Evolutionary conservation across 164 flowering plant genomes (phyloP).

Genomic region (Dillenia suffruticosa): DNA sequence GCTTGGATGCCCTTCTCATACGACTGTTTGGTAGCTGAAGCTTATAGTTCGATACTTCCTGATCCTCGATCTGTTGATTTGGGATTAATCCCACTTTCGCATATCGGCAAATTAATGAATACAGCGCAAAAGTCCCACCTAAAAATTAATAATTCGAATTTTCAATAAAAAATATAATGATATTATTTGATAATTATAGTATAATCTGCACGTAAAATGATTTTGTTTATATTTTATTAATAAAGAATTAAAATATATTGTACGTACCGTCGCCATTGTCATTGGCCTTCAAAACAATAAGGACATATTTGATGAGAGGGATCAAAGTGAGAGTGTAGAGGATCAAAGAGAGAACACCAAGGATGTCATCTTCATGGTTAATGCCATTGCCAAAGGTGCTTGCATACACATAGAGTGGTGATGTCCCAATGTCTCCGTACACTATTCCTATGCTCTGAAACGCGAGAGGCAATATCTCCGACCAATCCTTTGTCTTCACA

Average conservation of each 20-base stretch:
- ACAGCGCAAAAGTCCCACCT: conserved; percentile 75
- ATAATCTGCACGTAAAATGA: too few species aligned
- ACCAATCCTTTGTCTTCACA: conserved; percentile 31
- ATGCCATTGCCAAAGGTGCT: conserved; percentile 58
- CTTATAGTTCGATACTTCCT: conserved; percentile 40
- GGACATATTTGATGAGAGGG: conserved; percentile 67
- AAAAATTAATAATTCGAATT: too few species aligned
- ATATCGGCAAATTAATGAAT: conserved; percentile 54
- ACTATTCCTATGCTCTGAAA: conserved; percentile 79
- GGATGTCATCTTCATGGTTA: conserved; percentile 52
- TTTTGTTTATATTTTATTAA: too few species aligned
- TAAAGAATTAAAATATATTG: too few species aligned
- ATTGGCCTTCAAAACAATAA: conserved; percentile 67
- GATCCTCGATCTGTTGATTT: conserved; percentile 40
- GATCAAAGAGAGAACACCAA: conserved; percentile 66
- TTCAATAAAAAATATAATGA: too few species aligned
- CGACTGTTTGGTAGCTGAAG: conserved; percentile 33
- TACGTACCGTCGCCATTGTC: conserved; percentile 76
- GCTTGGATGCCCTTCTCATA: conserved; percentile 20
- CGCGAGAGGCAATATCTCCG: conserved; percentile 48
- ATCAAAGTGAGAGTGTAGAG: conserved; percentile 63
- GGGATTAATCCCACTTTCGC: conserved; percentile 54
- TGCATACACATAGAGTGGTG: conserved; percentile 67
- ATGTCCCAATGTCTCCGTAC: conserved; percentile 83
- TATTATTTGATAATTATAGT: too few species aligned